A percentile compares a stretch with the other conserved stretches of the same genome.
Conservation (phyloP, 176 grass and related monocot species). For the Ensete glaucum region DNA sequence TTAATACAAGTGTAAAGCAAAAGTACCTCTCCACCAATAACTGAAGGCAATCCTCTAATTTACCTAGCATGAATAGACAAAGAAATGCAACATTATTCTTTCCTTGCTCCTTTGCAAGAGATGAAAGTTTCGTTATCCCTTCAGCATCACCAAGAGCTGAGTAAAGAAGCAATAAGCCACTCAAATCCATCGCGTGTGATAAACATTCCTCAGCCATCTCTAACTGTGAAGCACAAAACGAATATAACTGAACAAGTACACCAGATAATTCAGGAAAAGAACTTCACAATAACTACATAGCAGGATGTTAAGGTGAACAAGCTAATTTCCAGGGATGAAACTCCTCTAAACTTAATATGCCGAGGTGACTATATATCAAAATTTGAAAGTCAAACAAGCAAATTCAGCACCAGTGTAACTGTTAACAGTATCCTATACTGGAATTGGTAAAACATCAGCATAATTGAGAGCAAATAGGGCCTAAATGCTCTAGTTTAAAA, state of each 20-base stretch:
- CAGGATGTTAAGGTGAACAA: not conserved
- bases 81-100: slow-evolving; percentile 98
- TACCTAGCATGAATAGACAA: slow-evolving; percentile 87
- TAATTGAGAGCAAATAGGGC: not conserved
- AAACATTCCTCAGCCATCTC: slow-evolving; percentile 88
- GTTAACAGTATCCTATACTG: too few relatives aligned
- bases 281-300: not conserved
- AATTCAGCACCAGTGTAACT: not conserved
- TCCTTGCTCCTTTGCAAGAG: slow-evolving; percentile 75
- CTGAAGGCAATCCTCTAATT: slow-evolving; percentile 91
- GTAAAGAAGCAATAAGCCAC: slow-evolving; percentile 80
- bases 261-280: not conserved
- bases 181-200: slow-evolving; percentile 81
- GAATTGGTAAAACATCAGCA: too few relatives aligned
- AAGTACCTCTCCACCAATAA: slow-evolving; percentile 81
- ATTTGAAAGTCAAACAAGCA: not conserved
- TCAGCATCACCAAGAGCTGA: slow-evolving; percentile 92
- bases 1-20: slow-evolving; percentile 10
- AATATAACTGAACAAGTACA: slow-evolving; percentile 16
- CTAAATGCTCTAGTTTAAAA: not conserved
- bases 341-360: not conserved
- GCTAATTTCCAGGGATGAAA: not conserved
- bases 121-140: slow-evolving; percentile 64
- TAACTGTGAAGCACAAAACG: slow-evolving; percentile 38
- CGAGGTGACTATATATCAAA: not conserved